Conservation (phyloP, 1,284 basidiomycete species). For the Ceratobasidium sp. region DNA sequence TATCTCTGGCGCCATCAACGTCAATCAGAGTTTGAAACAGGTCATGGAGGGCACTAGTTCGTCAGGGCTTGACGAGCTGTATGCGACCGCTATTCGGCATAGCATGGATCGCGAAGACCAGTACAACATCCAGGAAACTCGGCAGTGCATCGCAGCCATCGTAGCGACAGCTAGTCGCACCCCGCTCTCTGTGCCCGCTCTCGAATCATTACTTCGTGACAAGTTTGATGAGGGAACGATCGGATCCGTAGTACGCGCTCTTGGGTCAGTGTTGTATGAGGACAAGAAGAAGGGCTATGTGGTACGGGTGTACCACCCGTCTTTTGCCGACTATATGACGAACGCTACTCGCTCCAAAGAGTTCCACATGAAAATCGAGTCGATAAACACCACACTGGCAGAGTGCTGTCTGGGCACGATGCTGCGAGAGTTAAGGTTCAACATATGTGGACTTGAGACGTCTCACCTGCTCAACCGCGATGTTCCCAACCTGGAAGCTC, state of each 20-base stretch:
- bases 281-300: not conserved
- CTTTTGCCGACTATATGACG: constrained; percentile 37
- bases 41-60: constrained; percentile 11
- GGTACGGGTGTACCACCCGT: constrained; percentile 39
- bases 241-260: constrained; percentile 1
- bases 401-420: constrained; percentile 23
- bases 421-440: constrained; percentile 23
- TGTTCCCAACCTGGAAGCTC: not conserved
- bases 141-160: constrained; percentile 14
- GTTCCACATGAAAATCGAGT: not conserved
- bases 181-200: constrained; percentile 9
- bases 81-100: constrained; percentile 11
- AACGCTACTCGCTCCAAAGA: constrained; percentile 19
- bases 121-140: not conserved
- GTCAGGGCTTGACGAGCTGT: constrained; percentile 19
- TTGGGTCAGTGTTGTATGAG: constrained; percentile 39
- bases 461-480: constrained; percentile 12
- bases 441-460: constrained; percentile 27
- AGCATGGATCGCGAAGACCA: not conserved
- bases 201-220: constrained; percentile 13
- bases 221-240: not conserved
- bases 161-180: not conserved
- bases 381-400: constrained; percentile 22
- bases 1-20: not conserved
- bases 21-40: not conserved